These are phyloP conservation scores for Polyplosphaeria fusca DNA, from an alignment of 495 filamentous ascomycete species.

Conservation along the genomic window DNA sequence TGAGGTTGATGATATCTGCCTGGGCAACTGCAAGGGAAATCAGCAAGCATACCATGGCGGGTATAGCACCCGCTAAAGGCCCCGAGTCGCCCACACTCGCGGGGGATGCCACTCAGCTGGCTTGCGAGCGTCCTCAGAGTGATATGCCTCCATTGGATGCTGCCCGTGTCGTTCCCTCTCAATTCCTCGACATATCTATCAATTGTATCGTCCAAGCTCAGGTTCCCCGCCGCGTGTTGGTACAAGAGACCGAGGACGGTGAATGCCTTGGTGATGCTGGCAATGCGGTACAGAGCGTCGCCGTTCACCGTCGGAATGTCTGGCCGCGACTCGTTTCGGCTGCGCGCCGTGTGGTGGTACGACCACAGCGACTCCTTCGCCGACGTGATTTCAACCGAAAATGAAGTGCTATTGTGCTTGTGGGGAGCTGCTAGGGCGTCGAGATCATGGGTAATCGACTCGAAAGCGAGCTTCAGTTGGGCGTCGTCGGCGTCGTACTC, in stretches of 20 bases:
- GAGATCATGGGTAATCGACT: slow-evolving; percentile 6
- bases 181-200: slow-evolving; percentile 37
- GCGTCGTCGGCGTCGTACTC: slow-evolving; percentile 13
- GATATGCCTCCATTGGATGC: slow-evolving; percentile 41
- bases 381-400: slow-evolving; percentile 41
- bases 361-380: slow-evolving; percentile 37
- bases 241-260: slow-evolving; percentile 39
- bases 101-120: slow-evolving; percentile 41
- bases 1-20: slow-evolving; percentile 29
- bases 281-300: slow-evolving; percentile 40
- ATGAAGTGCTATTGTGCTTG: slow-evolving; percentile 31
- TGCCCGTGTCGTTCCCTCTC: slow-evolving; percentile 19
- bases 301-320: slow-evolving; percentile 33
- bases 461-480: slow-evolving; percentile 13
- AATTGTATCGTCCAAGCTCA: slow-evolving; percentile 39
- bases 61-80: not conserved
- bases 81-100: slow-evolving; percentile 25
- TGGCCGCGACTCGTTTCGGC: slow-evolving; percentile 35
- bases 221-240: slow-evolving; percentile 39
- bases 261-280: slow-evolving; percentile 41
- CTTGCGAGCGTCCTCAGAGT: slow-evolving; percentile 39
- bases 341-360: slow-evolving; percentile 35
- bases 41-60: slow-evolving; percentile 10
- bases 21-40: slow-evolving; percentile 22
- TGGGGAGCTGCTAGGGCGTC: not conserved